Percentiles rank a stretch among this genome's conserved stretches.
These are phyloP conservation scores for Coprinopsis marcescibilis DNA, from an alignment of 768 basidiomycete genomes.

Conservation along the genomic window DNA sequence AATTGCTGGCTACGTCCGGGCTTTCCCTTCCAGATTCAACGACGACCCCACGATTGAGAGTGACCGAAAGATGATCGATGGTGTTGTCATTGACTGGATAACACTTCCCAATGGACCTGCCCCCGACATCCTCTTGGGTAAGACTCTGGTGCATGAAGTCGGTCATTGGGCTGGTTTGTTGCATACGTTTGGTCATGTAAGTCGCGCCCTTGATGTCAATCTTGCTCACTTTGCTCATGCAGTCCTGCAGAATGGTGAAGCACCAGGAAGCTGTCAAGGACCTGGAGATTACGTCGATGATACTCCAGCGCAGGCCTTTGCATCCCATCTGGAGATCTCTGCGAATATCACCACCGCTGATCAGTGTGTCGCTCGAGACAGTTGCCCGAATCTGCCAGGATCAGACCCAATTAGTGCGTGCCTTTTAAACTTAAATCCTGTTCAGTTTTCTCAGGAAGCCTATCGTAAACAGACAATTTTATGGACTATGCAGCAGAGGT, in stretches of 20 bases:
- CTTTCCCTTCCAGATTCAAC: too few relatives aligned
- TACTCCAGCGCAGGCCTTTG: conserved; percentile 31
- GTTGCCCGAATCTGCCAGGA: neutral
- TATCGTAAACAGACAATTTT: conserved; percentile 27
- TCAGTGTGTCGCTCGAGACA: conserved; percentile 2
- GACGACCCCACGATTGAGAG: too few relatives aligned
- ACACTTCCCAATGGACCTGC: too few relatives aligned
- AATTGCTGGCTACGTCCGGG: too few relatives aligned
- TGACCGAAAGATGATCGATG: neutral
- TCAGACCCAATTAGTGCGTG: conserved; percentile 37
- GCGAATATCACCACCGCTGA: conserved; percentile 24
- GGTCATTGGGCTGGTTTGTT: conserved; percentile 54
- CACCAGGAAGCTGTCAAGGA: conserved; percentile 28
- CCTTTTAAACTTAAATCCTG: conserved; percentile 12
- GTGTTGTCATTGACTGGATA: neutral
- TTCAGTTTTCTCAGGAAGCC: neutral
- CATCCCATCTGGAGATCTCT: conserved; percentile 29
- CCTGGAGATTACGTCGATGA: conserved; percentile 36
- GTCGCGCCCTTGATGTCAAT: too few relatives aligned
- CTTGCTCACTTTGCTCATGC: conserved; percentile 47
- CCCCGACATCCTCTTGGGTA: conserved; percentile 32
- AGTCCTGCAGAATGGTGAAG: conserved; percentile 42
- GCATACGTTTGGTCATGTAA: conserved; percentile 55
- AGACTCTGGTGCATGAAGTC: conserved; percentile 47
- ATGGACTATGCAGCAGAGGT: conserved; percentile 43